These are phyloP conservation scores for Pseudozyma tsukubaensis DNA, from an alignment of 1,284 basidiomycete genomes.

Conservation along the genomic window DNA sequence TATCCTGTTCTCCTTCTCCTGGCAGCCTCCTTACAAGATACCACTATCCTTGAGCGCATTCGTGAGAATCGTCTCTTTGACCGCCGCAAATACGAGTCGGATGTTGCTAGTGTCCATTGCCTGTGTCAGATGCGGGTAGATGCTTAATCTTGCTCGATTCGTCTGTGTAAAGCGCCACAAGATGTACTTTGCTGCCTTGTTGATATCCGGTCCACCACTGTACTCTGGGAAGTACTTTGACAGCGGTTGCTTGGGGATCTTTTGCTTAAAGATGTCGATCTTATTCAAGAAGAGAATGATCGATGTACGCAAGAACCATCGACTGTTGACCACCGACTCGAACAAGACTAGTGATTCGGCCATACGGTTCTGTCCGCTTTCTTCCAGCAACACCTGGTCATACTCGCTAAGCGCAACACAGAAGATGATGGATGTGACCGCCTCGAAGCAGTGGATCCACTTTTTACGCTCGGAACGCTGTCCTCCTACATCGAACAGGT, in stretches of 20 bases:
- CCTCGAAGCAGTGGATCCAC: conserved; percentile 69
- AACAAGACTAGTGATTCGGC: conserved; percentile 91
- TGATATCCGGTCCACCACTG: conserved; percentile 87
- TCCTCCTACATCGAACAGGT: conserved; percentile 66
- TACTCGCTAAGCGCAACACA: conserved; percentile 68
- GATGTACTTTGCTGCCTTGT: conserved; percentile 98
- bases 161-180: conserved; percentile 97
- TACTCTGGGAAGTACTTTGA: conserved; percentile 94
- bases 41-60: conserved; percentile 57
- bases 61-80: conserved; percentile 78
- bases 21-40: conserved; percentile 30
- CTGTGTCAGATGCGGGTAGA: conserved; percentile 72
- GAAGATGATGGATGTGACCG: conserved; percentile 65
- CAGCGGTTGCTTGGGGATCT: conserved; percentile 80
- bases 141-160: conserved; percentile 74
- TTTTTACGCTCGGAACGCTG: conserved; percentile 66
- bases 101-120: conserved; percentile 77
- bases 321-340: conserved; percentile 88
- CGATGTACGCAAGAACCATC: conserved; percentile 91
- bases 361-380: conserved; percentile 82
- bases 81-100: conserved; percentile 91
- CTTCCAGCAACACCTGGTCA: conserved; percentile 61
- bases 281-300: conserved; percentile 87
- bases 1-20: not conserved
- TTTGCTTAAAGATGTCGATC: conserved; percentile 94